Evolutionary conservation across 495 filamentous ascomycete genomes (phyloP), one percentile per base, ranked within the genome.

Genomic region (Tuber aestivum): DNA sequence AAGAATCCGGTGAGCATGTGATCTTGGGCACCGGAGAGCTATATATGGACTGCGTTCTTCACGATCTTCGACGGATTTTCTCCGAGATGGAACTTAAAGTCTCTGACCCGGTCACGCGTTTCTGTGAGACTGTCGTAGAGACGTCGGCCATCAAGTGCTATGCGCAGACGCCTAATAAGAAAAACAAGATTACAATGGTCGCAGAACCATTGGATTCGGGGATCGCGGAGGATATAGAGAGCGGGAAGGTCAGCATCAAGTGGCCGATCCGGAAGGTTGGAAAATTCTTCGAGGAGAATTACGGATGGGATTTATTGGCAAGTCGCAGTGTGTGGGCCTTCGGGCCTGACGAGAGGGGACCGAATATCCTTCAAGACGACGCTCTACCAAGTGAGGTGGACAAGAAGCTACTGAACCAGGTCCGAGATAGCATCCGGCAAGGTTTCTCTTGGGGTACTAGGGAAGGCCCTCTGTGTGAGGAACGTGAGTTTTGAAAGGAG

Each of bases 1-100:
- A 99, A 81, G 95, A 99, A 83, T 97, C 94, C n/a, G 95, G 95
- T 21, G 95, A 99, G 83, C 95, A 99, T 84, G 90, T 98, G 76
- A 89, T 99, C 65, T 87, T 99, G 35, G 95, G 95, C 32, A 98
- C 95, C 3, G 95, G 95, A 48, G 95, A 99, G 82, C 87, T 99
- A 10, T 98, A 98, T 85, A 97, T 99, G 94, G 95, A 99, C 85
- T 98, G 95, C 82, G 95, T 97, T 41, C 89, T 99, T 45, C 94
- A 99, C 84, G 95, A 99, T 83, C 88, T 99, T 21, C 93, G 95
- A 70, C 88, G 90, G 40, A 86, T 97, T 35, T 99, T 97, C 84
- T 94, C 95, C n/a, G 94, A 98, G 82, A 99, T 99, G 95, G 96
- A 99, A 82, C 89, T 98, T 84, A 97, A 97, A 85, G 93, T 99